Conservation (phyloP, 2,329 filamentous ascomycete genomes). For the Fusarium decemcellulare region DNA sequence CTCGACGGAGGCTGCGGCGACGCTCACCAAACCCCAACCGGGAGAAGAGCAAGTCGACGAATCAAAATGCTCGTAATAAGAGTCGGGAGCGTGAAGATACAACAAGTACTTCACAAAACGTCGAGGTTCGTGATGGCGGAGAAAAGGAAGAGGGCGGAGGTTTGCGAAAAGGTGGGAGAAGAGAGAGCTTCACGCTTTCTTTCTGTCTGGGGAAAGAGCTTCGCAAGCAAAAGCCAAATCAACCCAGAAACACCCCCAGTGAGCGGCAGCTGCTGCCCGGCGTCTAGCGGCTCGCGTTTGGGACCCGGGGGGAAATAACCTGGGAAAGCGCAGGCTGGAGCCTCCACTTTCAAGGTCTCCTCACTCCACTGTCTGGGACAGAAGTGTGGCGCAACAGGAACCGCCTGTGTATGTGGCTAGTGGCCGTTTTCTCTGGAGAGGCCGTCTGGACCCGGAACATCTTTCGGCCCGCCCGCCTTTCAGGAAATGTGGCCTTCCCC, state of each 20-base stretch:
- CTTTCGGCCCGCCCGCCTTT: constrained; percentile 19
- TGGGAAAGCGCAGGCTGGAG: constrained; percentile 29
- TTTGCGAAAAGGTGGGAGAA: constrained; percentile 14
- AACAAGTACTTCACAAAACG: background rate
- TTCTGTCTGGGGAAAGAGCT: constrained; percentile 40
- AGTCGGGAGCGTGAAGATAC: background rate
- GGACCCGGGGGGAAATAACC: constrained; percentile 34
- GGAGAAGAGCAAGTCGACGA: constrained; percentile 5
- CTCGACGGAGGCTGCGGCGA: constrained; percentile 20
- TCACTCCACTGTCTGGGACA: constrained; percentile 18
- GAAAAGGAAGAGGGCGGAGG: background rate
- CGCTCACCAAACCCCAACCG: constrained; percentile 14
- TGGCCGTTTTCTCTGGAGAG: no score
- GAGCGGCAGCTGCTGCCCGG: constrained; percentile 26
- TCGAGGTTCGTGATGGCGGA: background rate
- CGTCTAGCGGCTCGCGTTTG: constrained; percentile 42
- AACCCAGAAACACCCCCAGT: constrained; percentile 5
- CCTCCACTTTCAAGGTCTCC: constrained; percentile 2
- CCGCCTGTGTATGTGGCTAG: constrained; percentile 12
- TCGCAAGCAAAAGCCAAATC: constrained; percentile 39
- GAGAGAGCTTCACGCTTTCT: constrained; percentile 30
- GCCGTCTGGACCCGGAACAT: constrained; percentile 18
- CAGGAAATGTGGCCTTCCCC: constrained; percentile 31
- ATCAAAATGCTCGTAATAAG: constrained; percentile 4
- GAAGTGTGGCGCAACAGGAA: constrained; percentile 4